Base-by-base conservation (phyloP, 352 stramenopile species). In the Phytopythium sindhum region DNA sequence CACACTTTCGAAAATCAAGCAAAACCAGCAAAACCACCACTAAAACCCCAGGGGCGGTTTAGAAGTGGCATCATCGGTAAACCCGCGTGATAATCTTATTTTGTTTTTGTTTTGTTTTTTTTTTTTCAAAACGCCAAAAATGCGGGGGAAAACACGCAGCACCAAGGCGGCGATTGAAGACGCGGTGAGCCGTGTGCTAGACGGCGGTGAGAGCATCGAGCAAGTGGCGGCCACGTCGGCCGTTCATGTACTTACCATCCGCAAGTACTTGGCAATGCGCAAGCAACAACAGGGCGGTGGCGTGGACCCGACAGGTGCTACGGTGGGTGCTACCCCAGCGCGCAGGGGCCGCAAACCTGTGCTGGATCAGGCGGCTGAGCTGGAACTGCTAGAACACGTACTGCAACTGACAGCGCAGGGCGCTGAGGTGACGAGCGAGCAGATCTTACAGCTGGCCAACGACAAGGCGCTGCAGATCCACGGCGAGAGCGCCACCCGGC, bases 81-180 rank as follows among this genome's bases (percentile, higher is more conserved):
- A n/a, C n/a, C n/a, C n/a, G n/a, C n/a, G n/a, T n/a, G n/a, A n/a
- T n/a, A n/a, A n/a, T n/a, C n/a, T n/a, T n/a, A n/a, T n/a, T n/a
- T n/a, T n/a, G n/a, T n/a, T n/a, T n/a, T n/a, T n/a, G n/a, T n/a
- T n/a, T n/a, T n/a, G n/a, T n/a, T n/a, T 24, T 26, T 11, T 52
- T 52, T 52, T 10, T 35, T 23, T 33, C 26, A 58, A 60, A 60
- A 60, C n/a, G 8, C 23, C 21, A 17, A 58, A 50, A 51, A 53
- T 53, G 56, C 56, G 56, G 4, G 56, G 56, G n/a, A 61, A 61
- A 21, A 29, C 56, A 24, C 56, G 56, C 39, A 61, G 56, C 56
- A 61, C 56, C 56, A 61, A 61, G 56, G 56, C 56, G 56, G 39
- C 56, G 56, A 53, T 61, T 28, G 56, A 61, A 24, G 56, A 61